Evolutionary conservation across 2,329 filamentous ascomycete species (phyloP).

Genomic region (Fusarium sp.): DNA sequence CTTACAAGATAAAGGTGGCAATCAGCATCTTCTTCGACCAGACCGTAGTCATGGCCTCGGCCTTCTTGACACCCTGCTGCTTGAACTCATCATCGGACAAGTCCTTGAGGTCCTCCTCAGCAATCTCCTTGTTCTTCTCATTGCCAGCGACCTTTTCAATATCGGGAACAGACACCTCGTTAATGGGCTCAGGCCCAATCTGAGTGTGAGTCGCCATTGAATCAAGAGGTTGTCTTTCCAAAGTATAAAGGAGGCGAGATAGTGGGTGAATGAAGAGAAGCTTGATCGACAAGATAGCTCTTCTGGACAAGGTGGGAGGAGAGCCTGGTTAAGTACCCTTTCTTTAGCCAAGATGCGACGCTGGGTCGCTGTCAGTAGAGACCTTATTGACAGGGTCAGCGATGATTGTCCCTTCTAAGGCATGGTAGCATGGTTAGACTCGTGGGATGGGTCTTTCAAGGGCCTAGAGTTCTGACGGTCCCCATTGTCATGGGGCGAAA

Average conservation of each 20-base stretch:
- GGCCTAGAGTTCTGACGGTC: neutral
- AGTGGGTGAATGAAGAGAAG: neutral
- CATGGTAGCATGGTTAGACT: conserved; percentile 15
- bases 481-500: neutral
- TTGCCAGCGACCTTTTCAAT: conserved; percentile 19
- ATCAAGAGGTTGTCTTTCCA: neutral
- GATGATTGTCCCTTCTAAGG: conserved; percentile 13
- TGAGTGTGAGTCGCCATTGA: conserved; percentile 14
- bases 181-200: conserved; percentile 17
- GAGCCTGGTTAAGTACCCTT: conserved; percentile 14
- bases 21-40: conserved; percentile 52
- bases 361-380: conserved; percentile 9
- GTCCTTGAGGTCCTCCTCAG: conserved; percentile 16
- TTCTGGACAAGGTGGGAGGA: neutral
- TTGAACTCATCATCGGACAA: conserved; percentile 15
- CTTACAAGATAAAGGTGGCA: conserved; percentile 41
- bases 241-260: neutral
- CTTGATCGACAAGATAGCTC: neutral
- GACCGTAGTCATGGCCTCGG: conserved; percentile 51
- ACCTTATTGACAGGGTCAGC: conserved; percentile 1
- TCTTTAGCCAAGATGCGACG: conserved; percentile 1
- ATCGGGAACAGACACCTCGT: conserved; percentile 15
- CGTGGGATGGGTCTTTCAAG: neutral
- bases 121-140: conserved; percentile 5
- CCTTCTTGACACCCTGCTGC: conserved; percentile 29